Conservation (phyloP, 2,329 filamentous ascomycete species). For the Ustulina deusta region DNA sequence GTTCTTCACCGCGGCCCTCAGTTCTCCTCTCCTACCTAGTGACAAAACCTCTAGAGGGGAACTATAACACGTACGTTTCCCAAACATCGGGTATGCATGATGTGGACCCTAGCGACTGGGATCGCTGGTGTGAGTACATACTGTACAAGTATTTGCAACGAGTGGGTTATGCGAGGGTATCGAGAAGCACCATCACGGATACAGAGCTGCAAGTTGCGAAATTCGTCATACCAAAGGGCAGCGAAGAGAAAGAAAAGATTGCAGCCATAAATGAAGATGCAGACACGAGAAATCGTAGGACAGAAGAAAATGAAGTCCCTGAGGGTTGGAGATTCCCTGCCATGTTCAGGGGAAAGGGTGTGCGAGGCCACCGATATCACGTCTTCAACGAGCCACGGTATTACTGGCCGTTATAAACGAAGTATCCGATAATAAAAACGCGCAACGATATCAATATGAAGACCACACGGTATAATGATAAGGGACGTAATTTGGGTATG, state of each 20-base stretch:
- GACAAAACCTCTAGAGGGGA: constrained; percentile 88
- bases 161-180: constrained; percentile 90
- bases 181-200: constrained; percentile 91
- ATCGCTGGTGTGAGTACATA: constrained; percentile 99
- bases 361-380: constrained; percentile 91
- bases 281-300: constrained; percentile 68
- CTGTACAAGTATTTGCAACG: constrained; percentile 89
- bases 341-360: constrained; percentile 85
- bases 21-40: constrained; percentile 94
- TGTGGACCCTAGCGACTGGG: constrained; percentile 92
- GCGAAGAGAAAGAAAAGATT: constrained; percentile 64
- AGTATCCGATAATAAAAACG: constrained; percentile 17
- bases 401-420: constrained; percentile 53
- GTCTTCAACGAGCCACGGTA: constrained; percentile 94
- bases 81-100: constrained; percentile 91
- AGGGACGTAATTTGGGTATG: constrained; percentile 32
- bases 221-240: constrained; percentile 82
- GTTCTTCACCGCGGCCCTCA: constrained; percentile 79
- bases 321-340: constrained; percentile 84
- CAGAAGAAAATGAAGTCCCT: constrained; percentile 80
- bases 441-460: constrained; percentile 12
- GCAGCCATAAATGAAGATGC: constrained; percentile 53
- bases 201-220: constrained; percentile 97
- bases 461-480: constrained; percentile 26
- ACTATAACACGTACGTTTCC: constrained; percentile 96